Conservation (phyloP, 2,329 filamentous ascomycete species). For the Juglanconis oblonga region DNA sequence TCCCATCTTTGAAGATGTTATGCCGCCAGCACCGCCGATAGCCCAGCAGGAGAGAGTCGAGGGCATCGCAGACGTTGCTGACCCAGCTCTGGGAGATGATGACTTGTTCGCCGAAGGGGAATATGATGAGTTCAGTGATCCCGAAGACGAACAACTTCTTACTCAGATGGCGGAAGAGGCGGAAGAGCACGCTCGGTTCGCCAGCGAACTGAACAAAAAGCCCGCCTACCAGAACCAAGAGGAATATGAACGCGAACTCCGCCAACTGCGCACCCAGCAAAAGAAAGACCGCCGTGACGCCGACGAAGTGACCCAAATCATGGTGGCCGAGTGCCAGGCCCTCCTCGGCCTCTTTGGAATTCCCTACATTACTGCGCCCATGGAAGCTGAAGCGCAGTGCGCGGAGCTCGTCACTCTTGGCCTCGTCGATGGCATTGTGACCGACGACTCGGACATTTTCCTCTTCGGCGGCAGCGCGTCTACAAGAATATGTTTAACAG, state of each 20-base stretch:
- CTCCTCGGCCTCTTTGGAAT: slow-evolving; percentile 87
- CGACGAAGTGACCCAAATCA: slow-evolving; percentile 93
- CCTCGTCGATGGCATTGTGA: slow-evolving; percentile 95
- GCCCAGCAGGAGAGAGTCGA: slow-evolving; percentile 23
- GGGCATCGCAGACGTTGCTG: slow-evolving; percentile 21
- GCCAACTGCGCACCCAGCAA: slow-evolving; percentile 85
- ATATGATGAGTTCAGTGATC: slow-evolving; percentile 74
- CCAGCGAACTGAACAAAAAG: slow-evolving; percentile 79
- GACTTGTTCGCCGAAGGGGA: slow-evolving; percentile 46
- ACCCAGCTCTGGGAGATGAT: slow-evolving; percentile 15
- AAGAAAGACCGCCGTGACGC: slow-evolving; percentile 95
- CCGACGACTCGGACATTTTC: slow-evolving; percentile 95
- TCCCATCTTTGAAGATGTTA: slow-evolving; percentile 25
- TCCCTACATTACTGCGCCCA: slow-evolving; percentile 94
- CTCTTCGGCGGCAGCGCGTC: slow-evolving; percentile 90
- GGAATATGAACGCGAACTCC: slow-evolving; percentile 84
- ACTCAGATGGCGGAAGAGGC: slow-evolving; percentile 84
- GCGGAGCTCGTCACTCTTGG: slow-evolving; percentile 83
- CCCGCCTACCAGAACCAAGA: slow-evolving; percentile 66
- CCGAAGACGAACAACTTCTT: slow-evolving; percentile 87
- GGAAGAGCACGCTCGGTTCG: slow-evolving; percentile 91
- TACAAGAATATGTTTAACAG: slow-evolving; percentile 99
- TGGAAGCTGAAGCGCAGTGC: slow-evolving; percentile 98
- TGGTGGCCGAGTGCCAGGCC: slow-evolving; percentile 93
- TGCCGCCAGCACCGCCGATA: slow-evolving; percentile 19